Evolutionary conservation across 306 rosid species (phyloP).

Genomic region (Astragalus membranaceus): DNA sequence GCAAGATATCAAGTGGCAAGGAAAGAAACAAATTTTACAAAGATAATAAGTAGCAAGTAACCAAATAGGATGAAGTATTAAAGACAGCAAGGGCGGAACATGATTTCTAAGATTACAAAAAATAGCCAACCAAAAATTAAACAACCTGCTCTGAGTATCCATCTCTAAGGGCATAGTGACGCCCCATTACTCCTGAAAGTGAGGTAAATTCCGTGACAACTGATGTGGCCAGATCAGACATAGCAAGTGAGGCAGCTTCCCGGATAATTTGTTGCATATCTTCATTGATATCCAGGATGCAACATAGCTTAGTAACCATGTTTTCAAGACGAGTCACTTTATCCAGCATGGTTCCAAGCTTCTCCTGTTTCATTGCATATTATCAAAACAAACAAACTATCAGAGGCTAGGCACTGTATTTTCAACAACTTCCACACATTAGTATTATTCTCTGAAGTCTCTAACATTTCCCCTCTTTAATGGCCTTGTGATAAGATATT

Average conservation of each 20-base stretch:
- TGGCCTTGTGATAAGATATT: background rate
- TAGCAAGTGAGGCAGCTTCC: slow-evolving; percentile 90
- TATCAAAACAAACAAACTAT: slow-evolving; percentile 19
- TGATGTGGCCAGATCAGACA: slow-evolving; percentile 94
- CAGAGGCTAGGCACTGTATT: slow-evolving; percentile 7
- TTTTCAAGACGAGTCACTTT: slow-evolving; percentile 70
- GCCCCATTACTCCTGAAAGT: slow-evolving; percentile 92
- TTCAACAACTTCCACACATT: background rate
- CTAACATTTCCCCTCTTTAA: background rate
- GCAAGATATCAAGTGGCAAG: slow-evolving; percentile 18
- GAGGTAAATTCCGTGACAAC: slow-evolving; percentile 95
- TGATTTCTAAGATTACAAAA: background rate
- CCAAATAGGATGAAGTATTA: background rate
- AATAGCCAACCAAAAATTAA: slow-evolving; percentile 17
- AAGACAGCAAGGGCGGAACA: background rate
- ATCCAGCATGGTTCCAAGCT: slow-evolving; percentile 93
- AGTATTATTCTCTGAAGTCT: slow-evolving; percentile 5
- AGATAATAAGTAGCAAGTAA: background rate
- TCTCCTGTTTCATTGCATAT: slow-evolving; percentile 56
- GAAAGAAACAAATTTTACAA: slow-evolving; percentile 2
- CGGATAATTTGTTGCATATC: slow-evolving; percentile 36
- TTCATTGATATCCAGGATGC: slow-evolving; percentile 44
- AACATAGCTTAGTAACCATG: slow-evolving; percentile 46
- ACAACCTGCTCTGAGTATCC: slow-evolving; percentile 87
- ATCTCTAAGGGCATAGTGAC: slow-evolving; percentile 88